Evolutionary conservation across 2,329 filamentous ascomycete species (phyloP).

Genomic region (Zymoseptoria ardabiliae): DNA sequence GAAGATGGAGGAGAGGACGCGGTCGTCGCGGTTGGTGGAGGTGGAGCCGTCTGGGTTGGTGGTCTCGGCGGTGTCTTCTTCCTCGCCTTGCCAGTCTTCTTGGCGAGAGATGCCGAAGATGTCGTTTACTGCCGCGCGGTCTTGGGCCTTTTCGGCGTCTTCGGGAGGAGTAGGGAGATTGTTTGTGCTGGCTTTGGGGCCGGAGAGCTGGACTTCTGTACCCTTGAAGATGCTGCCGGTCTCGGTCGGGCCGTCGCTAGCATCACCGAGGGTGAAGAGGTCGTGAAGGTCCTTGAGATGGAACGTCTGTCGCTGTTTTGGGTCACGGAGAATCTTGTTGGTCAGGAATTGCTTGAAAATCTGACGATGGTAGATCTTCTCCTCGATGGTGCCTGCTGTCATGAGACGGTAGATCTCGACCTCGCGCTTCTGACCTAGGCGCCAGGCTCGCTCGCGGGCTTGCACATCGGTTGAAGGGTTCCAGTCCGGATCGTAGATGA

Average conservation of each 20-base stretch:
- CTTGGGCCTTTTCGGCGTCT: constrained; percentile 15
- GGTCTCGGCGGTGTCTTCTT: constrained; percentile 18
- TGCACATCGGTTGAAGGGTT: constrained; percentile 96
- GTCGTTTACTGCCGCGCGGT: constrained; percentile 17
- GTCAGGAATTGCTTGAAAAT: constrained; percentile 98
- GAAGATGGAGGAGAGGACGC: constrained; percentile 84
- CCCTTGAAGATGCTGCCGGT: constrained; percentile 81
- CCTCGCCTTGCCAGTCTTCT: constrained; percentile 35
- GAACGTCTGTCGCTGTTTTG: constrained; percentile 86
- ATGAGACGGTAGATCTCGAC: constrained; percentile 97
- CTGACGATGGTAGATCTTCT: constrained; percentile 98
- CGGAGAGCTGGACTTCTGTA: constrained; percentile 63
- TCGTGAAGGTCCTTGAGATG: constrained; percentile 86
- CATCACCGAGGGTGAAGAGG: constrained; percentile 70
- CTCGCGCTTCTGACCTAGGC: constrained; percentile 86
- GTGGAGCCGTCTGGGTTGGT: constrained; percentile 13
- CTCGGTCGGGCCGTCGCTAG: constrained; percentile 63
- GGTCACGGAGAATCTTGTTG: constrained; percentile 91
- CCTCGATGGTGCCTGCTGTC: constrained; percentile 95
- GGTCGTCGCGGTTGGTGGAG: constrained; percentile 49
- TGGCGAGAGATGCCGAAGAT: constrained; percentile 38
- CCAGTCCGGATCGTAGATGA: constrained; percentile 98
- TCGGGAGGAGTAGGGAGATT: constrained; percentile 22
- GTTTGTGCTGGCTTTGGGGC: constrained; percentile 29
- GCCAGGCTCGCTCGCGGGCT: constrained; percentile 90